Conservation (phyloP, 805 yeast genomes). For the Hanseniaspora occidentalis region DNA sequence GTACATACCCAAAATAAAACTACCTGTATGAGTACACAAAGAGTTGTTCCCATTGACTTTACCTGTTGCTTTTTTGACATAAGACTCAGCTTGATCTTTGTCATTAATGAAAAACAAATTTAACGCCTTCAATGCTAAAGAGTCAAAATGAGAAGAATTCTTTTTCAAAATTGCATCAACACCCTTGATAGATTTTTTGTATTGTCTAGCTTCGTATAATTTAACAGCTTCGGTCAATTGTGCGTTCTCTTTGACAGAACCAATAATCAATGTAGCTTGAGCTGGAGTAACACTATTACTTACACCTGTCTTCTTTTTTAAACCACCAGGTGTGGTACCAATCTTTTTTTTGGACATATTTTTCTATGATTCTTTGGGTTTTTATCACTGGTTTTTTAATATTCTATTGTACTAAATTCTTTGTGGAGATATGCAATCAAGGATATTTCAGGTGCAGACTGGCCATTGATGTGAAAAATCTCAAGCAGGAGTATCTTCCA, state of each 20-base stretch:
- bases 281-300: slow-evolving; percentile 9
- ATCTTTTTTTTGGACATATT: neutral
- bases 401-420: neutral
- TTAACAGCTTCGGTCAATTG: slow-evolving; percentile 72
- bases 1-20: slow-evolving; percentile 59
- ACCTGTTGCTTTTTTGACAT: slow-evolving; percentile 47
- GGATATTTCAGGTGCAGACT: too few relatives aligned
- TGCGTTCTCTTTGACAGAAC: slow-evolving; percentile 51
- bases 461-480: too few relatives aligned
- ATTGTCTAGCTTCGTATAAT: slow-evolving; percentile 74
- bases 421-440: too few relatives aligned
- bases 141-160: slow-evolving; percentile 62
- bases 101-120: slow-evolving; percentile 45
- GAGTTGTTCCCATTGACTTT: slow-evolving; percentile 31
- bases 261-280: slow-evolving; percentile 12
- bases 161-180: slow-evolving; percentile 70
- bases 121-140: slow-evolving; percentile 77
- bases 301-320: slow-evolving; percentile 14
- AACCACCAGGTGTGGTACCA: slow-evolving; percentile 9
- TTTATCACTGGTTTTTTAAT: neutral
- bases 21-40: slow-evolving; percentile 42
- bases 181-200: slow-evolving; percentile 70
- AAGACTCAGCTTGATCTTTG: slow-evolving; percentile 48
- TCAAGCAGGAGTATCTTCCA: too few relatives aligned
- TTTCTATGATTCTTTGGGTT: neutral